A percentile compares a stretch with the other conserved stretches of the same genome.
Evolutionary conservation across 129 eudicot species (phyloP).

Genomic region (Escallonia herrerae): DNA sequence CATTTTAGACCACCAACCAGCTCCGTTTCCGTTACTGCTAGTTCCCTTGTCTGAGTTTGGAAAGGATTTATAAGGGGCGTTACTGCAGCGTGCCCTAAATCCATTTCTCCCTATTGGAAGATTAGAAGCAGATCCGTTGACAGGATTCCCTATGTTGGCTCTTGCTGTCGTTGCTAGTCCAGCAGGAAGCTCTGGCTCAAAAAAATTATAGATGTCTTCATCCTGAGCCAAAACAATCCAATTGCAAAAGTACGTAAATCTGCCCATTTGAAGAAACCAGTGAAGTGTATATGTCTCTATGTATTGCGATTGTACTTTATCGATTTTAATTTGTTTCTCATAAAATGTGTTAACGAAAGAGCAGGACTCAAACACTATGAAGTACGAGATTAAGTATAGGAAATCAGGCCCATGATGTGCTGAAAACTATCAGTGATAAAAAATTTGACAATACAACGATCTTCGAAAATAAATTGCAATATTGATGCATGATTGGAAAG

Average conservation of each 20-base stretch:
- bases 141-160: conserved; percentile 31
- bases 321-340: too few species aligned
- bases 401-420: too few species aligned
- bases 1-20: conserved; percentile 30
- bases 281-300: neutral
- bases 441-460: too few species aligned
- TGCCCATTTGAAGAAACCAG: neutral
- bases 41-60: conserved; percentile 31
- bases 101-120: conserved; percentile 21
- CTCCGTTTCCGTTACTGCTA: conserved; percentile 19
- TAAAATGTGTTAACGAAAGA: too few species aligned
- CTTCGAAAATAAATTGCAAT: too few species aligned
- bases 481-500: too few species aligned
- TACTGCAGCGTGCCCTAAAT: conserved; percentile 15
- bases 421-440: too few species aligned
- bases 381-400: too few species aligned
- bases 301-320: too few species aligned
- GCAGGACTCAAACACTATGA: too few species aligned
- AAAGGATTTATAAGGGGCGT: conserved; percentile 11
- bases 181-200: conserved; percentile 80
- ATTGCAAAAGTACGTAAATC: neutral
- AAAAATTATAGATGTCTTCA: conserved; percentile 81
- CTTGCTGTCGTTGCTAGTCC: conserved; percentile 34
- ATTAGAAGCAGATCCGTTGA: conserved; percentile 22
- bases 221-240: conserved; percentile 37